phyloP scores from a whole-genome alignment of 2,329 filamentous ascomycete species.

The Penicillium decumbens region DNA sequence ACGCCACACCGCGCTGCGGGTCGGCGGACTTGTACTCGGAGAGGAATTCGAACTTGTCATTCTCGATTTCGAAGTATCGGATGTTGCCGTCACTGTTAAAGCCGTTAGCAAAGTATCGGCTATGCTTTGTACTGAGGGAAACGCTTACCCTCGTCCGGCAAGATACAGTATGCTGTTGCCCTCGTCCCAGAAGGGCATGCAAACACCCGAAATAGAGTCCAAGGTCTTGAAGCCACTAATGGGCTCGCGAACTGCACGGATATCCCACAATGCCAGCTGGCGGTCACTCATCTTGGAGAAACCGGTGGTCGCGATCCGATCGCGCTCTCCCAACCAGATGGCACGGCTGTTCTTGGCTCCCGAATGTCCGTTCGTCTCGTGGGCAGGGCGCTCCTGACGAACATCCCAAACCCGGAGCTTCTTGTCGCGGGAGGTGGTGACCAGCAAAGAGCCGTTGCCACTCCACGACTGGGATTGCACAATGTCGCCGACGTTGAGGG shows the following conservation, averaged over 20 bases:
- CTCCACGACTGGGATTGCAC: conserved; percentile 96
- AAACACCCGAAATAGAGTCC: conserved; percentile 94
- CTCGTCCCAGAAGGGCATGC: conserved; percentile 99
- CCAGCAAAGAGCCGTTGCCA: conserved; percentile 77
- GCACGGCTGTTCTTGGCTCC: conserved; percentile 97
- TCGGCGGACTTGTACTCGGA: conserved; percentile 97
- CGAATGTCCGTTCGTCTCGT: conserved; percentile 78
- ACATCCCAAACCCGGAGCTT: conserved; percentile 97
- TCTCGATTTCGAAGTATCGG: conserved; percentile 96
- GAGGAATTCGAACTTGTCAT: conserved; percentile 97
- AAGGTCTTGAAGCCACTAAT: conserved; percentile 85
- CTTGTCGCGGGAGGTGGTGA: conserved; percentile 95
- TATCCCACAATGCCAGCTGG: conserved; percentile 93
- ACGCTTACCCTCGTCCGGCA: conserved; percentile 84
- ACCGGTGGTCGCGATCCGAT: conserved; percentile 90
- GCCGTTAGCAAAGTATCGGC: conserved; percentile 9
- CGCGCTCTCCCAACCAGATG: conserved; percentile 96
- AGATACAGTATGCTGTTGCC: conserved; percentile 92
- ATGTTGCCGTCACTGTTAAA: conserved; percentile 83
- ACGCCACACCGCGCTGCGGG: conserved; percentile 89
- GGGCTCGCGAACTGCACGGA: conserved; percentile 70
- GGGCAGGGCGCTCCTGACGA: conserved; percentile 79
- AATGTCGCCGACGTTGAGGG: conserved; percentile 82
- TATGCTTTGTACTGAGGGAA: neutral
- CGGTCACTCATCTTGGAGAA: conserved; percentile 99